Evolutionary conservation across 2,329 filamentous ascomycete genomes (phyloP), one percentile per base, ranked within the genome.

Genomic region (Allantophomopsis lycopodina): DNA sequence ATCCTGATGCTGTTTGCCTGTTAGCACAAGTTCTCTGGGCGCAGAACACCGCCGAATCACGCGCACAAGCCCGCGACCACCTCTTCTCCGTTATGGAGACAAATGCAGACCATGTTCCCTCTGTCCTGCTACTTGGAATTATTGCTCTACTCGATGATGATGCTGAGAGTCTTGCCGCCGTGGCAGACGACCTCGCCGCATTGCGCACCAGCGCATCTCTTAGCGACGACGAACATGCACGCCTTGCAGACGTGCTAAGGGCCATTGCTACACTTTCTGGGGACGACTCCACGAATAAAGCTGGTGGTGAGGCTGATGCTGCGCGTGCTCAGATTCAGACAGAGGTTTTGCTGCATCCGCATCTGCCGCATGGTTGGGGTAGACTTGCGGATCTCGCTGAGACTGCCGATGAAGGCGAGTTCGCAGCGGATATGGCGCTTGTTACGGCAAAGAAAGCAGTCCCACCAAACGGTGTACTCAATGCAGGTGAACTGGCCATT

Each of bases 21-120:
- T 68, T 96, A 11, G 83, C 88, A 0, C 86, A 96, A 59, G 83
- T 96, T 0, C 69, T 96, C 0, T 98, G 91, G 89, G 88, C 88
- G 0, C 86, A 85, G 47, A 87, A 84, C 7, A 76, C 78, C 0
- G 74, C 80, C 6, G 69, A 78, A 1, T 83, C 88, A 40, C 76
- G 80, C 36, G 75, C 79, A 37, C 76, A 83, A 44, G 88, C 89
- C 13, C 73, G 86, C 3, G 77, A 83, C 39, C 74, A 84, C 46
- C 69, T 98, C 1, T 89, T 94, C 51, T 78, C 79, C 12, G 79
- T 83, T 30, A 79, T 94, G 11, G 84, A 88, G 50, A 70, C 66
- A 38, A 64, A 82, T 37, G 75, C 84, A 0, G 73, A 78, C 1
- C 87, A 96, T 48, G 73, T 94, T 1, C 80, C 79, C 45, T 81